Conservation (phyloP, 345 rosid species). For the Acer negundo region DNA sequence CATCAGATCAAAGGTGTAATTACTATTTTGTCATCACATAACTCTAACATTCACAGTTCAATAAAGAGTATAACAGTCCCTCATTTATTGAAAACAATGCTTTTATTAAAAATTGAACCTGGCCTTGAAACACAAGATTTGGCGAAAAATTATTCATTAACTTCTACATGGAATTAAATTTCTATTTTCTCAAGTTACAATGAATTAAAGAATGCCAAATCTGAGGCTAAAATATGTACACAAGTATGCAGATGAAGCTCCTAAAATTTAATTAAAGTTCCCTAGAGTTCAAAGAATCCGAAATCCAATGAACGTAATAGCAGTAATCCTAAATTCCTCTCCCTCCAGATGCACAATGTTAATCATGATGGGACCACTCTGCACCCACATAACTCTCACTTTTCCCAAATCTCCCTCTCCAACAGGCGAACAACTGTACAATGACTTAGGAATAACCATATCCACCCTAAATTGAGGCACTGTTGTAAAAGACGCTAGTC, state of each 20-base stretch:
- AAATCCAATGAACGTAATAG: background rate
- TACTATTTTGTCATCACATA: slow-evolving; percentile 9
- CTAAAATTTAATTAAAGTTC: background rate
- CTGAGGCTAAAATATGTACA: background rate
- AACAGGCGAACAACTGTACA: background rate
- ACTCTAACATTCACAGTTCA: background rate
- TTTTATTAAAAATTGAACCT: background rate
- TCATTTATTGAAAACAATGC: background rate
- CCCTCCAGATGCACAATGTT: background rate
- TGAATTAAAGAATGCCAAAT: background rate
- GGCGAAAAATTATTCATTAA: background rate
- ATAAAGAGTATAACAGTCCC: background rate
- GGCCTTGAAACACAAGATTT: background rate
- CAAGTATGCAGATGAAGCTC: background rate
- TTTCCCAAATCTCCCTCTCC: background rate
- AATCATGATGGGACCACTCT: background rate
- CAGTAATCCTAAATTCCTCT: background rate
- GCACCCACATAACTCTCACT: background rate
- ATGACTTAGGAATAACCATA: background rate
- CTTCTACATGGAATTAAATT: background rate
- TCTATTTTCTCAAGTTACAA: background rate
- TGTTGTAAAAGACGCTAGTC: no score
- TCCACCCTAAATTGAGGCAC: background rate
- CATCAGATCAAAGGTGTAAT: slow-evolving; percentile 4
- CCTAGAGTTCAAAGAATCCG: background rate